Evolutionary conservation across 371 early-diverging fungal species (phyloP), one percentile per base, ranked within the genome.

Genomic region (Lichtheimia ornata): DNA sequence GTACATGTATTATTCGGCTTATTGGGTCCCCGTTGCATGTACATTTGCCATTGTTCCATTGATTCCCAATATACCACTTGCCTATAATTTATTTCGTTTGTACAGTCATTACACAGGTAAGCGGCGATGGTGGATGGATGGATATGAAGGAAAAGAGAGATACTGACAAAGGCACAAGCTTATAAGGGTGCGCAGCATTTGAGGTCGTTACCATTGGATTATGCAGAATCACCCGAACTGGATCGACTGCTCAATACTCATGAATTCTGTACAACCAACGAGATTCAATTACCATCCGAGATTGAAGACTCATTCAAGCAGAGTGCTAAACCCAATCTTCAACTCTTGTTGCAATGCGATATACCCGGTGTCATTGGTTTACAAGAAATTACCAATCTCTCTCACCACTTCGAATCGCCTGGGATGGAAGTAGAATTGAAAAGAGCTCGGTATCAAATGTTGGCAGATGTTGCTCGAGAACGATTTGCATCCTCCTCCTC

Each of bases 1-100:
- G 56, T 88, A 88, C 66, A 83, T 91, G 84, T 76, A 76, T 50
- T 85, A 87, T 56, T 88, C 89, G 50, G 85, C 84, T 18, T 80
- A 88, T 50, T 80, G 82, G 81, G 74, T 92, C 6, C 94, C 94
- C 1, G 66, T 92, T 35, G 71, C 93, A 5, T 79, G 84, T 50
- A 74, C 86, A 15, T 91, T 92, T 77, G 85, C 79, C 4, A 66
- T 92, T 60, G 86, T 94, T 0, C 94, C 94, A 1, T 56, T 92
- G 14, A 70, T 91, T 5, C 94, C 94, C 35, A 94, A 94, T 70
- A 85, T 94, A 49, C 92, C 92, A 0, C 70, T 94, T 14, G 87
- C 89, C 20, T 94, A 93, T 72, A 94, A 94, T 63, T 60, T 90
- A 22, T 92, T 90, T 63, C 88, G 94, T 5, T 73, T 92, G 15